Conservation (phyloP, 805 yeast species). For the Yarrowia hollandica region DNA sequence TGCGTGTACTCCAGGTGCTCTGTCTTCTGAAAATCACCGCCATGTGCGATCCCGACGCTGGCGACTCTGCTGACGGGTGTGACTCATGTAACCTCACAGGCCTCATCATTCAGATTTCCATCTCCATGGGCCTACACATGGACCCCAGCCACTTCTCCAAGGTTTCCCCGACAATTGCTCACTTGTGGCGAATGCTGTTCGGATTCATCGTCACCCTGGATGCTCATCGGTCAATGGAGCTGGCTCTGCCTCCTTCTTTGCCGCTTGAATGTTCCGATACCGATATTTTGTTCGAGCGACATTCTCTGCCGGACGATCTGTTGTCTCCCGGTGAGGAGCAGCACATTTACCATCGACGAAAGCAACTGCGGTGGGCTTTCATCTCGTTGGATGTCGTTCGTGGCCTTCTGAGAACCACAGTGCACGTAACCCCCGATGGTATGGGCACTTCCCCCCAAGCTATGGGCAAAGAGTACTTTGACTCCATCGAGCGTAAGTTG, state of each 20-base stretch:
- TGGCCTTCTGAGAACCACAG: conserved; percentile 26
- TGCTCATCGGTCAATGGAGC: conserved; percentile 24
- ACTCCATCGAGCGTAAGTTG: conserved; percentile 13
- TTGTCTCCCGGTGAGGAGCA: conserved; percentile 29
- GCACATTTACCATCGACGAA: conserved; percentile 29
- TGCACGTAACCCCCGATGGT: conserved; percentile 19
- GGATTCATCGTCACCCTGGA: conserved; percentile 25
- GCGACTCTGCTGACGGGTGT: conserved; percentile 26
- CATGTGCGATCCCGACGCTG: conserved; percentile 25
- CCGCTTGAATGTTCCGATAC: conserved; percentile 23
- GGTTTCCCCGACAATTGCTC: conserved; percentile 12
- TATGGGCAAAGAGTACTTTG: conserved; percentile 24
- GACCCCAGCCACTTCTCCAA: conserved; percentile 27
- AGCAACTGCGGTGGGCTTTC: conserved; percentile 28
- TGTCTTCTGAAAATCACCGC: conserved; percentile 19
- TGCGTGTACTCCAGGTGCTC: conserved; percentile 13
- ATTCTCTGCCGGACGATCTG: conserved; percentile 25
- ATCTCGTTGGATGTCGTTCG: conserved; percentile 19
- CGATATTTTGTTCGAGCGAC: conserved; percentile 18
- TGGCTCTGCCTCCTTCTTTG: conserved; percentile 27
- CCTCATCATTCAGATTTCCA: conserved; percentile 25
- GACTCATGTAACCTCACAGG: conserved; percentile 23
- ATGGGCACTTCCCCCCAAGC: conserved; percentile 18
- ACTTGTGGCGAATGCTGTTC: conserved; percentile 28
- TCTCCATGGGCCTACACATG: conserved; percentile 27